These are phyloP conservation scores for Ciborinia camelliae DNA, from an alignment of 2,329 filamentous ascomycete species.

Conservation along the genomic window DNA sequence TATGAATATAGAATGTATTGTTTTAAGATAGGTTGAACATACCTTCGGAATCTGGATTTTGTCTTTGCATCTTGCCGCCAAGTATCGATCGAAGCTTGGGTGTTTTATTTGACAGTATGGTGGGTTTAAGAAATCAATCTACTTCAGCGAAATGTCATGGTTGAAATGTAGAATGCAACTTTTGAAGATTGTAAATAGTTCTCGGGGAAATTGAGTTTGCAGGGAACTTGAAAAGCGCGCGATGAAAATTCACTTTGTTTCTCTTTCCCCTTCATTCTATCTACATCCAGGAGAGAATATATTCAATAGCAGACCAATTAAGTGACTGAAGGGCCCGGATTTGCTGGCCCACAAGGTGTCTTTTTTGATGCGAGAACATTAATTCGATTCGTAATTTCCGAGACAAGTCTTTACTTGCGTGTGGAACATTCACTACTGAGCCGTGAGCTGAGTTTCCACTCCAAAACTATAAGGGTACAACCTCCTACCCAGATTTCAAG, in stretches of 20 bases:
- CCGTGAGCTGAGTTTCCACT: no score
- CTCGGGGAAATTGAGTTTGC: neutral
- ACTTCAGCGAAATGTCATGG: no score
- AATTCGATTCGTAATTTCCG: no score
- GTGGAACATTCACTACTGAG: no score
- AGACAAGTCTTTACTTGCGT: no score
- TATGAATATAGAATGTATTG: neutral
- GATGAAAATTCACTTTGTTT: neutral
- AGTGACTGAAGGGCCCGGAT: neutral
- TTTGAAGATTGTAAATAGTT: neutral
- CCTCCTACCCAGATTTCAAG: no score
- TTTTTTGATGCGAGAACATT: no score
- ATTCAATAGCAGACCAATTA: no score
- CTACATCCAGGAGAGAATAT: neutral
- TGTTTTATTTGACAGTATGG: neutral
- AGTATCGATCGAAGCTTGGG: neutral
- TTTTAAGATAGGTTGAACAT: neutral
- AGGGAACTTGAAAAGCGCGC: neutral
- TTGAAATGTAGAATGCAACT: neutral
- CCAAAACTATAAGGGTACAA: no score
- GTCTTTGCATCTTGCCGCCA: neutral
- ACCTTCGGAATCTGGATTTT: no score
- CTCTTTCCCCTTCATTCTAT: no score
- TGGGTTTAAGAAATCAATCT: neutral
- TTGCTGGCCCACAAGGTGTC: no score